A percentile compares a stretch with the other conserved stretches of the same genome.
Evolutionary conservation across 2,329 filamentous ascomycete genomes (phyloP).

Genomic region (Davidsoniella virescens): DNA sequence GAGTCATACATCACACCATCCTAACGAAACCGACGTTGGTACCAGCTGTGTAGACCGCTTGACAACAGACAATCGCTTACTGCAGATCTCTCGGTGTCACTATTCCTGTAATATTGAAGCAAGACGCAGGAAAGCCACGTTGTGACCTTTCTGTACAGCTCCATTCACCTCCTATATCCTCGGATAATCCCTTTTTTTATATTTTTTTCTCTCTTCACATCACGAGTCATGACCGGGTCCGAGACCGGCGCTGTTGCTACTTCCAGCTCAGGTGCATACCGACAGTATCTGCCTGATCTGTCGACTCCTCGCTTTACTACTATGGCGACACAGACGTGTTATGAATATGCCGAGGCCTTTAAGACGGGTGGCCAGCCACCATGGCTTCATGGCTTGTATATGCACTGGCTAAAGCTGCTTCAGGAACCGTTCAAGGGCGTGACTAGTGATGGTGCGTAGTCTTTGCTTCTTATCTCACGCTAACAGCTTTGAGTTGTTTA

Average conservation of each 20-base stretch:
- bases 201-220: not conserved
- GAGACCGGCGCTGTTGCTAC: not conserved
- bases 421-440: constrained; percentile 56
- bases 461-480: no score
- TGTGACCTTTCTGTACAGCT: no score
- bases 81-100: no score
- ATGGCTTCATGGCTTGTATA: constrained; percentile 47
- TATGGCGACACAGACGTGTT: constrained; percentile 45
- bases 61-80: no score
- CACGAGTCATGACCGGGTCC: not conserved
- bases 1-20: no score
- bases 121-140: no score
- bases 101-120: no score
- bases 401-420: constrained; percentile 41
- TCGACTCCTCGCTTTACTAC: constrained; percentile 42
- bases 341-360: constrained; percentile 46
- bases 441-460: constrained; percentile 43
- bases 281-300: constrained; percentile 39
- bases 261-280: constrained; percentile 8
- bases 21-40: no score
- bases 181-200: no score
- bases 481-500: no score
- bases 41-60: no score
- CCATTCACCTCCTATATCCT: no score
- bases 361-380: constrained; percentile 42